phyloP scores from a whole-genome alignment of 768 basidiomycete species.

The Podaxis rugospora region DNA sequence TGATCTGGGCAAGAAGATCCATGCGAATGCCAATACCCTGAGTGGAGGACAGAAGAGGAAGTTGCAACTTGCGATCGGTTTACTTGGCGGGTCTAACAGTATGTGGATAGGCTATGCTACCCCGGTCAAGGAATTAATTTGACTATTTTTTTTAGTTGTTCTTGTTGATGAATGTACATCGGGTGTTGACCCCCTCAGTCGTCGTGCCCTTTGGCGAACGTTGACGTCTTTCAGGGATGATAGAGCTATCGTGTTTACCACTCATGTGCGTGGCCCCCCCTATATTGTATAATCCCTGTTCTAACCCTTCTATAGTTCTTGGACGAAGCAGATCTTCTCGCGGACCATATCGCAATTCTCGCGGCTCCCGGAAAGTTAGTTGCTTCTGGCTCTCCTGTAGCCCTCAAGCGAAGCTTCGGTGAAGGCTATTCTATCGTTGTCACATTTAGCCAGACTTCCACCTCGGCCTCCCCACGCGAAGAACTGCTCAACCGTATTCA shows the following conservation, averaged over 20 bases:
- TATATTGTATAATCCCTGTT: neutral
- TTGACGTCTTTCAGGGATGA: conserved; percentile 63
- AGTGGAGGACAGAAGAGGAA: conserved; percentile 83
- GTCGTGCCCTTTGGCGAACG: conserved; percentile 74
- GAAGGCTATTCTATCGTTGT: conserved; percentile 67
- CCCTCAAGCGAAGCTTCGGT: conserved; percentile 67
- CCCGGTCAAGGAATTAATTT: neutral
- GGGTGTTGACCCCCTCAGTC: conserved; percentile 77
- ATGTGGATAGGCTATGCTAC: conserved; percentile 17
- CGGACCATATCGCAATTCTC: conserved; percentile 71
- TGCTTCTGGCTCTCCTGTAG: conserved; percentile 68
- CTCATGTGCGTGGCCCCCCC: conserved; percentile 49
- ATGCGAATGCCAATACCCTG: conserved; percentile 60
- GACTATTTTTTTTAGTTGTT: conserved; percentile 31
- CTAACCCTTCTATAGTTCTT: conserved; percentile 44
- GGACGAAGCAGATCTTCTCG: conserved; percentile 76
- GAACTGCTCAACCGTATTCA: conserved; percentile 40
- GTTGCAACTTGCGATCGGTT: conserved; percentile 76
- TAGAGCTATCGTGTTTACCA: conserved; percentile 71
- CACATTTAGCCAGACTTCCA: conserved; percentile 34
- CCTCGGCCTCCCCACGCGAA: conserved; percentile 18
- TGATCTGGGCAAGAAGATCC: conserved; percentile 66
- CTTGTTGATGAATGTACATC: conserved; percentile 73
- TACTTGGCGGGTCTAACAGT: conserved; percentile 74
- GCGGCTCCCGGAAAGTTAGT: conserved; percentile 73